These are phyloP conservation scores for Leccinum subtestaceum DNA, from an alignment of 768 basidiomycete genomes.

Conservation along the genomic window DNA sequence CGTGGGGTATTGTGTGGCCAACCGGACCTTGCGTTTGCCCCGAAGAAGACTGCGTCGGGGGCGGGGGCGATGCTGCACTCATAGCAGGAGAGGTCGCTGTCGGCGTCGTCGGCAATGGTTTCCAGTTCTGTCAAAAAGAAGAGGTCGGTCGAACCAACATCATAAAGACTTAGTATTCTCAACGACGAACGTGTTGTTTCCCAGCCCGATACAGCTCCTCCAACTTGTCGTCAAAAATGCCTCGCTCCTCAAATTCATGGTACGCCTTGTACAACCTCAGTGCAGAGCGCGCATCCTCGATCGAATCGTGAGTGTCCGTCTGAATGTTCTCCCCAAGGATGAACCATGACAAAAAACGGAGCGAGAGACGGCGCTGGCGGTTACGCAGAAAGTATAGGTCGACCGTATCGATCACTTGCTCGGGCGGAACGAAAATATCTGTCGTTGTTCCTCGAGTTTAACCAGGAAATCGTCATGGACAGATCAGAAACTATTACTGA, in stretches of 20 bases:
- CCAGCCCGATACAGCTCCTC: slow-evolving; percentile 83
- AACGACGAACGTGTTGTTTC: slow-evolving; percentile 59
- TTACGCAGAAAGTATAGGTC: slow-evolving; percentile 86
- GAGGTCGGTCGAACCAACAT: background rate
- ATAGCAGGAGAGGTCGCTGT: slow-evolving; percentile 1
- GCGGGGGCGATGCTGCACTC: background rate
- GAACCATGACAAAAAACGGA: slow-evolving; percentile 93
- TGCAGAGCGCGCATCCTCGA: slow-evolving; percentile 91
- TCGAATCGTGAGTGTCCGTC: slow-evolving; percentile 94
- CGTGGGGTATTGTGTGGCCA: background rate
- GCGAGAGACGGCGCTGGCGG: slow-evolving; percentile 83
- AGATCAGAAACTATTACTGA: slow-evolving; percentile 38
- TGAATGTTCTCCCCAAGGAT: slow-evolving; percentile 92
- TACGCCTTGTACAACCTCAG: slow-evolving; percentile 82
- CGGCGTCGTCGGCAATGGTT: slow-evolving; percentile 41
- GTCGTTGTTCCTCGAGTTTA: background rate
- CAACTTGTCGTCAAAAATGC: slow-evolving; percentile 80
- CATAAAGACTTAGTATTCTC: background rate
- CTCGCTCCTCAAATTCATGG: slow-evolving; percentile 69
- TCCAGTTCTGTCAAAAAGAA: slow-evolving; percentile 45
- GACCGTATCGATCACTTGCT: slow-evolving; percentile 96
- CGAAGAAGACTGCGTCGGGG: slow-evolving; percentile 3
- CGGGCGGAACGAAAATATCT: slow-evolving; percentile 96
- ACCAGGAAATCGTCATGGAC: background rate
- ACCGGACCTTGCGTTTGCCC: background rate